Conservation (phyloP, 1,139 yeast genomes). For the Pichia terricola region DNA sequence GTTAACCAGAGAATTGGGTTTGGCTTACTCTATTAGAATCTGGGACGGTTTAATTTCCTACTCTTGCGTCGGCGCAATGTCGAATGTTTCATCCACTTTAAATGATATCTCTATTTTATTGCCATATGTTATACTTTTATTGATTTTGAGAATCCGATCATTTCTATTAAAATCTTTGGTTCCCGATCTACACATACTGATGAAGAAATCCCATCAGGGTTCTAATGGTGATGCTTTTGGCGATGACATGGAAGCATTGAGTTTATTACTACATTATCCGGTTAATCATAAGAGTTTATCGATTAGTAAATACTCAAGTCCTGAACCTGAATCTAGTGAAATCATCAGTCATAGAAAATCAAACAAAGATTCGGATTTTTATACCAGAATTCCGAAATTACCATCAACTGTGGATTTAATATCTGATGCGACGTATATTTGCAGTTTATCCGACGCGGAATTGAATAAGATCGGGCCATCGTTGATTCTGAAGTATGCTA, state of each 20-base stretch:
- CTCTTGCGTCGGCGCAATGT: constrained; percentile 15
- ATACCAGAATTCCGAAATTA: not conserved
- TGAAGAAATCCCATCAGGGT: not conserved
- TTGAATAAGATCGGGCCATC: constrained; percentile 8
- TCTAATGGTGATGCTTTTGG: not conserved
- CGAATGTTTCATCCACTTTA: constrained; percentile 6
- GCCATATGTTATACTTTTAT: constrained; percentile 40
- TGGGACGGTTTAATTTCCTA: constrained; percentile 52
- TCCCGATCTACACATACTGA: not conserved
- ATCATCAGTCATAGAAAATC: not conserved
- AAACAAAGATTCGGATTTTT: not conserved
- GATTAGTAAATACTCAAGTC: not conserved
- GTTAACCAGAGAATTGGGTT: constrained; percentile 50
- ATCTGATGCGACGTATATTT: constrained; percentile 10
- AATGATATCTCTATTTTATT: constrained; percentile 31
- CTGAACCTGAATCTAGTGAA: not conserved
- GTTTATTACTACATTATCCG: constrained; percentile 52
- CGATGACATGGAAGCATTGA: constrained; percentile 56
- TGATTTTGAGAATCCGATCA: constrained; percentile 40
- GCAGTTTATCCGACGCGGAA: constrained; percentile 10
- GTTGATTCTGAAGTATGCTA: constrained; percentile 8
- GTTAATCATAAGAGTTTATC: constrained; percentile 10
- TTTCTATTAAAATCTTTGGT: constrained; percentile 8
- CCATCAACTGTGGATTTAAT: constrained; percentile 8
- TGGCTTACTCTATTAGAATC: constrained; percentile 34